These are phyloP conservation scores for Sophora flavescens DNA, from an alignment of 306 rosid genomes.

Conservation along the genomic window DNA sequence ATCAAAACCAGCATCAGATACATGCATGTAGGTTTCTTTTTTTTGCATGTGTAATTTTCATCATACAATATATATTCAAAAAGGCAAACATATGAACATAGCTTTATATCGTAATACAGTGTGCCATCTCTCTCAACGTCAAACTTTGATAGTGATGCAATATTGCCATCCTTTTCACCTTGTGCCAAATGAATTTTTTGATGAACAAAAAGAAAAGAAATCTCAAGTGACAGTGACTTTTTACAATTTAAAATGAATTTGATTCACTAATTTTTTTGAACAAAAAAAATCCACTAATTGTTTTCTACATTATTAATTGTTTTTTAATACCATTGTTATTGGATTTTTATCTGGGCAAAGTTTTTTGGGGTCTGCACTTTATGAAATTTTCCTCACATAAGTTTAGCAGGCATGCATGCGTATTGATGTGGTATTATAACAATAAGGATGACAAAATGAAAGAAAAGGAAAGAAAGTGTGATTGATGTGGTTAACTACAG, in stretches of 20 bases:
- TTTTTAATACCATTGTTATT: too few species aligned
- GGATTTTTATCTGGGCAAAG: too few species aligned
- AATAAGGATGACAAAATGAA: too few species aligned
- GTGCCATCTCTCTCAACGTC: conserved; percentile 19
- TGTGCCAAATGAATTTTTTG: background rate
- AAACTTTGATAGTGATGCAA: background rate
- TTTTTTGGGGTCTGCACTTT: too few species aligned
- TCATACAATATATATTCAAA: background rate
- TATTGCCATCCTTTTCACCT: conserved; percentile 19
- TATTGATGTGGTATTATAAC: too few species aligned
- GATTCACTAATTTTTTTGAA: background rate
- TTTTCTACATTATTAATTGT: too few species aligned
- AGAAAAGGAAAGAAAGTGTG: too few species aligned
- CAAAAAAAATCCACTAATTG: too few species aligned
- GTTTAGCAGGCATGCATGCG: too few species aligned
- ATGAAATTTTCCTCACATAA: too few species aligned
- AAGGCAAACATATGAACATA: background rate
- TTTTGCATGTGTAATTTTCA: background rate
- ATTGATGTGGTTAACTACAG: too few species aligned
- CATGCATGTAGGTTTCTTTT: background rate
- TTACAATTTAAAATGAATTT: background rate
- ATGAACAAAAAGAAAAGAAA: background rate
- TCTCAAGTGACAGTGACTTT: background rate
- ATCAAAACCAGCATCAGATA: conserved; percentile 2
- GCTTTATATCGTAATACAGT: background rate